A percentile compares a stretch with the other conserved stretches of the same genome.
Evolutionary conservation across 2,329 filamentous ascomycete species (phyloP).

Genomic region (Venturia aucupariae): DNA sequence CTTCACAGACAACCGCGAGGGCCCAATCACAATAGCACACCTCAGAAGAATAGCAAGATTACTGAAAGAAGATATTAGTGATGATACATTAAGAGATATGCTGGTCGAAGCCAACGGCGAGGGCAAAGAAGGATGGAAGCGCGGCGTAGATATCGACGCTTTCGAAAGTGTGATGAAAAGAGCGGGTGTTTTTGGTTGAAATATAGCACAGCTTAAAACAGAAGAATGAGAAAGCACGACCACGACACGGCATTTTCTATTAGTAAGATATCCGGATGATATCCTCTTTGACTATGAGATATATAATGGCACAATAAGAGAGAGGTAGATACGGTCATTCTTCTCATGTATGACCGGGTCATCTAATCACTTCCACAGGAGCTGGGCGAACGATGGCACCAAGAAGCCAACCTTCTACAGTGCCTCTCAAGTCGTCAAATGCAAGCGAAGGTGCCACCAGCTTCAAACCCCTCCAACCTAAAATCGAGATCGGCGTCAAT

Average conservation of each 20-base stretch:
- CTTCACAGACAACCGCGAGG: constrained; percentile 55
- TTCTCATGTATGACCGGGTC: neutral
- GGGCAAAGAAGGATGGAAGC: constrained; percentile 27
- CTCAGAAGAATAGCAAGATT: constrained; percentile 69
- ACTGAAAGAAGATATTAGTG: constrained; percentile 74
- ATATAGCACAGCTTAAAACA: neutral
- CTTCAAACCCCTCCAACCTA: too few species aligned
- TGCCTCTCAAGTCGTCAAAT: too few species aligned
- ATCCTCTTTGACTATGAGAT: neutral
- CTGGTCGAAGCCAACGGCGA: constrained; percentile 87
- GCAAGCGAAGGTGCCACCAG: too few species aligned
- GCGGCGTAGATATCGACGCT: constrained; percentile 14
- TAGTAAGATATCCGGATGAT: neutral
- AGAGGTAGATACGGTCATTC: too few species aligned
- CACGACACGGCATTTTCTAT: neutral
- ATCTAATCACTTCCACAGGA: neutral
- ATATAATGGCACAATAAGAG: neutral
- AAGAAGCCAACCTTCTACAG: neutral
- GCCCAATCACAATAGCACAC: constrained; percentile 71
- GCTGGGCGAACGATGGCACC: neutral
- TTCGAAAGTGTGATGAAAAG: constrained; percentile 16
- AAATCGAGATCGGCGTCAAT: too few species aligned
- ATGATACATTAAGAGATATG: constrained; percentile 85
- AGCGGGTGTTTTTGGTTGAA: constrained; percentile 16
- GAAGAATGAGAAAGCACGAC: neutral